Conservation (phyloP, 2,329 filamentous ascomycete species). For the Xylaria sp. region DNA sequence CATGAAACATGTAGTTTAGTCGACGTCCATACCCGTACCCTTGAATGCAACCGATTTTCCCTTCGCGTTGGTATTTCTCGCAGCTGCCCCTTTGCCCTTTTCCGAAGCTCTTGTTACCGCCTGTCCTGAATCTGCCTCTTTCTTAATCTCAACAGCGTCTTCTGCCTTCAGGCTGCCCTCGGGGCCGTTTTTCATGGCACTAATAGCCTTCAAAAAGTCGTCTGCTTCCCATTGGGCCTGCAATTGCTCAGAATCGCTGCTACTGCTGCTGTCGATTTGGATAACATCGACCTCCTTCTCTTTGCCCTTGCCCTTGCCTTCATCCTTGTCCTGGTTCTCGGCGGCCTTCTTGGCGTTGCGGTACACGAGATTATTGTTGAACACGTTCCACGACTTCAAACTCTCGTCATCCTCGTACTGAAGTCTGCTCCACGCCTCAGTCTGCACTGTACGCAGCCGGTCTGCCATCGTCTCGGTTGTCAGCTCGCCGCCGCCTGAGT, state of each 20-base stretch:
- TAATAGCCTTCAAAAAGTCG: constrained; percentile 50
- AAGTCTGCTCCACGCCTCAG: constrained; percentile 83
- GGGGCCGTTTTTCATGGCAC: constrained; percentile 45
- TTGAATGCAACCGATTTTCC: constrained; percentile 49
- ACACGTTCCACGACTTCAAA: constrained; percentile 78
- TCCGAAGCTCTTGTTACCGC: constrained; percentile 37
- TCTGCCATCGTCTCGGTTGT: constrained; percentile 78
- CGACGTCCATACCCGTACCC: constrained; percentile 36
- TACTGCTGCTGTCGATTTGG: constrained; percentile 35
- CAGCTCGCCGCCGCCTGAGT: constrained; percentile 70
- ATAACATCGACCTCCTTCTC: constrained; percentile 38
- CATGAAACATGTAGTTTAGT: constrained; percentile 19
- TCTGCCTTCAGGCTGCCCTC: constrained; percentile 41
- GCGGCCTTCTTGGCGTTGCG: constrained; percentile 35
- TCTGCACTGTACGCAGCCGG: constrained; percentile 80
- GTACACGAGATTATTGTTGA: constrained; percentile 77
- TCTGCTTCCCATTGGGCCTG: constrained; percentile 47
- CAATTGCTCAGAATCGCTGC: constrained; percentile 40
- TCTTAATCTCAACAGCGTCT: constrained; percentile 43
- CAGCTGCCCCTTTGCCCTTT: constrained; percentile 44
- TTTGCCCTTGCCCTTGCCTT: constrained; percentile 43
- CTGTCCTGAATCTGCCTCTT: constrained; percentile 39
- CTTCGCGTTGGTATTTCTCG: constrained; percentile 40
- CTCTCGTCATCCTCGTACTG: constrained; percentile 85
- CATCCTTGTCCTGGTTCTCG: constrained; percentile 29